Percentiles rank a stretch among this genome's conserved stretches.
These are phyloP conservation scores for Aspergillus sp. DNA, from an alignment of 2,329 filamentous ascomycete species.

Conservation along the genomic window DNA sequence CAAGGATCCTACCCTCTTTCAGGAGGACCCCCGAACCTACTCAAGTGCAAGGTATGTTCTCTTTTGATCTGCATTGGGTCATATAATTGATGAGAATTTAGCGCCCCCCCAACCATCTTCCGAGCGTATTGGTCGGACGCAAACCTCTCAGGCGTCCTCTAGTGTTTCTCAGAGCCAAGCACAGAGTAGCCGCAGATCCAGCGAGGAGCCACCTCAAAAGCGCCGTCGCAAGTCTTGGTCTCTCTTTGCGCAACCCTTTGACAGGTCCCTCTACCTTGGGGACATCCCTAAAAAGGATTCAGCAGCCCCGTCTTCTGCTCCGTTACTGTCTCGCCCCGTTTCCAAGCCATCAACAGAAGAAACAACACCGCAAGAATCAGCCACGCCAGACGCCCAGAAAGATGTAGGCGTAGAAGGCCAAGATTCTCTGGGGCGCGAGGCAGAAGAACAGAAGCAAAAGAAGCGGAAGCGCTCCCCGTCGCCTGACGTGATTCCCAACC, in stretches of 20 bases:
- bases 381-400: background rate
- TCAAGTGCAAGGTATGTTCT: conserved; percentile 19
- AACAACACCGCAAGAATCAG: background rate
- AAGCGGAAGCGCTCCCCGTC: conserved; percentile 46
- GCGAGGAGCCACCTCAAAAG: conserved; percentile 21
- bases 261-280: conserved; percentile 25
- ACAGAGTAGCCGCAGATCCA: conserved; percentile 18
- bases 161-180: conserved; percentile 9
- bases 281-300: conserved; percentile 14
- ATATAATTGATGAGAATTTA: conserved; percentile 14
- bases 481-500: conserved; percentile 46
- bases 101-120: conserved; percentile 19
- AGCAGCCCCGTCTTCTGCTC: background rate
- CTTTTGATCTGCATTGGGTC: background rate
- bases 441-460: conserved; percentile 19
- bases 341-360: conserved; percentile 6
- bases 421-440: background rate
- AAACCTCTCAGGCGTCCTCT: background rate
- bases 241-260: conserved; percentile 30
- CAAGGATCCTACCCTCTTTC: conserved; percentile 27
- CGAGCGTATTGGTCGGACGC: conserved; percentile 21
- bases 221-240: conserved; percentile 28
- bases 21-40: conserved; percentile 18
- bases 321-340: background rate
- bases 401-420: conserved; percentile 7